phyloP scores from a whole-genome alignment of 768 basidiomycete genomes.

The Boletales sp. region DNA sequence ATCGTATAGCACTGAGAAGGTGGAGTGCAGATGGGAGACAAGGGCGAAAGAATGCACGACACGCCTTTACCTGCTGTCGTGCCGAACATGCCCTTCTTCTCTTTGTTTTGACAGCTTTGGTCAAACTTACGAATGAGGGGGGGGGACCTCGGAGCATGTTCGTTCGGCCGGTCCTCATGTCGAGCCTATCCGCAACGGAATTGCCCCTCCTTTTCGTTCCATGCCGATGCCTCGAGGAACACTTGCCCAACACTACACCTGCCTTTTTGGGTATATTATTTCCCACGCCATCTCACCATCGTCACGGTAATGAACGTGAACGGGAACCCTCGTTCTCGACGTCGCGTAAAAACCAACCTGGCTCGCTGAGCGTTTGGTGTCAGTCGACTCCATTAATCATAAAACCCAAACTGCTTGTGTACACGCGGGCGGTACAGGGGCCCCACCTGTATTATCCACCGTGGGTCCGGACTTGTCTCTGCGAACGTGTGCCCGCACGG shows the following conservation, averaged over 20 bases:
- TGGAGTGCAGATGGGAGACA: constrained; percentile 33
- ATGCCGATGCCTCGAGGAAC: constrained; percentile 30
- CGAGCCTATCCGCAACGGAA: constrained; percentile 20
- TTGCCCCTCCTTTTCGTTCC: constrained; percentile 13
- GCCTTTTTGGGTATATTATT: constrained; percentile 10
- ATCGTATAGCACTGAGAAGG: constrained; percentile 34
- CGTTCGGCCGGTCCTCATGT: constrained; percentile 24
- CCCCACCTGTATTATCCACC: constrained; percentile 24
- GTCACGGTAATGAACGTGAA: constrained; percentile 22
- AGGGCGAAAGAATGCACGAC: constrained; percentile 35
- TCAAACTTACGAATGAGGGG: background rate
- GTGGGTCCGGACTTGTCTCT: constrained; percentile 4
- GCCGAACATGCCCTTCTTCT: constrained; percentile 29
- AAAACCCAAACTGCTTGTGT: too few relatives aligned
- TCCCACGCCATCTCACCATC: constrained; percentile 18
- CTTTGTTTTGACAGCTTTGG: constrained; percentile 30
- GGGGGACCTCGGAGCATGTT: constrained; percentile 5
- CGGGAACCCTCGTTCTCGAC: background rate
- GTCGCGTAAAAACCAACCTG: constrained; percentile 1
- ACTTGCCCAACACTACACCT: constrained; percentile 20
- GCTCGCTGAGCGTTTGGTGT: background rate
- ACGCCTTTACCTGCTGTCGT: constrained; percentile 35
- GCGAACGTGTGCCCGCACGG: constrained; percentile 6
- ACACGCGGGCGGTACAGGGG: background rate
- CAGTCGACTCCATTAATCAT: too few relatives aligned